Evolutionary conservation across 2,329 filamentous ascomycete genomes (phyloP), one percentile per base, ranked within the genome.

Genomic region (Chaetomium olivaceum): DNA sequence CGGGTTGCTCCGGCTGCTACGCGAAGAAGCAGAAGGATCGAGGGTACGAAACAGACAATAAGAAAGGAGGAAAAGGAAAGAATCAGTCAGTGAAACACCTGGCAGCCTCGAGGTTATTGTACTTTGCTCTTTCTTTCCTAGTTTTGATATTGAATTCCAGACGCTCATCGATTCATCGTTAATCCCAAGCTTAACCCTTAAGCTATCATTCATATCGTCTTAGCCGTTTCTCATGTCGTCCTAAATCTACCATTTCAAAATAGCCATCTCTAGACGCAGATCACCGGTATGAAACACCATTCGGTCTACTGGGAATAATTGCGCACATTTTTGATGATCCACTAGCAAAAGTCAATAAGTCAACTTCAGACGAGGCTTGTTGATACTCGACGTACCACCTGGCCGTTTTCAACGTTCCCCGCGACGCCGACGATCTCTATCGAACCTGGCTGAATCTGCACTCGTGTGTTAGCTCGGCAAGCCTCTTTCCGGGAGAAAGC

Each of bases 401-500:
- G 91, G 4, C 95, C 95, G 75, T 98, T 99, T 3, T 87, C 85
- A 21, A 96, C 93, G 67, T 87, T 85, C 70, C 89, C 89, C 1
- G 89, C 89, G 60, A 96, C 82, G 65, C 82, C 87, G 51, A 88
- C 85, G 16, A 98, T 90, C 76, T 93, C 88, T 52, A 97, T 86
- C 69, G 87, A 84, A 6, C 90, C 90, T 0, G 94, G 95, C 81
- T 93, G 89, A 31, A 95, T 85, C 87, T 90, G 67, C 39, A 9
- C 12, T 29, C 23, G 39, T 7, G 25, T n/a, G 4, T 67, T 39
- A 69, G 62, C 27, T 67, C 43, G 68, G 62, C 29, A 19, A 62
- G 31, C 29, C 19, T 31, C 46, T 27, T 11, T 19, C 11, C 8
- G 51, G 50, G 66, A 64, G 66, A 65, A 67, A 68, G 54, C 68